Evolutionary conservation across 495 filamentous ascomycete species (phyloP).

Genomic region (Hyaloscypha finlandica): DNA sequence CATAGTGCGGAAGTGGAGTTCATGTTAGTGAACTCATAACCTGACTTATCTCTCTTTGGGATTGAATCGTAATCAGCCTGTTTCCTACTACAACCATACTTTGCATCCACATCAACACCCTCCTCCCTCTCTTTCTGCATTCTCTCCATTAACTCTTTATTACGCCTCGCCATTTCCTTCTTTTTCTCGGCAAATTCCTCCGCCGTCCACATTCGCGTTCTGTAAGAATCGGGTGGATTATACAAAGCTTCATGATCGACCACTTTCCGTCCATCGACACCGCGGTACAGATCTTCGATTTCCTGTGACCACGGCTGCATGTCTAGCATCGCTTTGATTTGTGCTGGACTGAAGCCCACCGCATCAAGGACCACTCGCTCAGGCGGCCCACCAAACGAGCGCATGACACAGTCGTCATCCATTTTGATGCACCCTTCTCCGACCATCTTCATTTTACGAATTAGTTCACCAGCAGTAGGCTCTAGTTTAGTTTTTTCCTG

Average conservation of each 20-base stretch:
- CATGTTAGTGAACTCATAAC: not conserved
- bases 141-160: not conserved
- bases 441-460: not conserved
- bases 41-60: not conserved
- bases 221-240: not conserved
- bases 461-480: not conserved
- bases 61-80: not conserved
- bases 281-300: not conserved
- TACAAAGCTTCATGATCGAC: not conserved
- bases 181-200: not conserved
- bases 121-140: not conserved
- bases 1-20: too few relatives aligned
- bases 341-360: slow-evolving; percentile 21
- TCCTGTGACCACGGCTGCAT: not conserved
- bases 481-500: too few relatives aligned
- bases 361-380: slow-evolving; percentile 25
- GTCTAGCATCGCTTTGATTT: slow-evolving; percentile 21
- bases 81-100: slow-evolving; percentile 3
- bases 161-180: not conserved
- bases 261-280: slow-evolving; percentile 14
- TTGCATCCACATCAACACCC: slow-evolving; percentile 1
- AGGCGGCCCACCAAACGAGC: slow-evolving; percentile 17
- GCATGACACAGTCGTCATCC: slow-evolving; percentile 24
- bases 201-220: not conserved
- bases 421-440: not conserved